These are phyloP conservation scores for Suillus cothurnatus DNA, from an alignment of 768 basidiomycete species.

Conservation along the genomic window DNA sequence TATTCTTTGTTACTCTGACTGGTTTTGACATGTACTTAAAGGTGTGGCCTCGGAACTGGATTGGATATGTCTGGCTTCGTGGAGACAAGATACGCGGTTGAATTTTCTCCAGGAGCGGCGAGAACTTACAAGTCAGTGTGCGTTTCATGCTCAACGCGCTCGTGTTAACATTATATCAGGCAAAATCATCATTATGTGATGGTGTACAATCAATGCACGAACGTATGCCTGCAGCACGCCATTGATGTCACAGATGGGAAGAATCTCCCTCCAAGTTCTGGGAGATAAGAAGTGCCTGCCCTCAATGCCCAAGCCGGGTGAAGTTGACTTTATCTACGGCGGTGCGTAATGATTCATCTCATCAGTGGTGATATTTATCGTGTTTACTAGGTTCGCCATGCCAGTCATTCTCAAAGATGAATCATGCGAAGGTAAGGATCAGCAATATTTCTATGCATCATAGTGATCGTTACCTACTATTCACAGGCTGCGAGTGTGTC, in stretches of 20 bases:
- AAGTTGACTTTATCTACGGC: constrained; percentile 74
- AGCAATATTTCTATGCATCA: background rate
- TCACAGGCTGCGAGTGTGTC: too few species aligned
- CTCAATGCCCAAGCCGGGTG: constrained; percentile 56
- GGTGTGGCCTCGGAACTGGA: constrained; percentile 74
- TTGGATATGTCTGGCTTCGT: constrained; percentile 63
- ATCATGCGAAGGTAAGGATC: constrained; percentile 56
- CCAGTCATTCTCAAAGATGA: constrained; percentile 69
- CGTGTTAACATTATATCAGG: constrained; percentile 37
- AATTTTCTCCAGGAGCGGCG: constrained; percentile 64
- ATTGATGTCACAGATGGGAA: constrained; percentile 49
- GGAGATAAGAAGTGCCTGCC: constrained; percentile 41
- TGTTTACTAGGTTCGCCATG: constrained; percentile 65
- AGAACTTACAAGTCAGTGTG: constrained; percentile 57
- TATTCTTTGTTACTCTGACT: background rate
- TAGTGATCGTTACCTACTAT: too few species aligned
- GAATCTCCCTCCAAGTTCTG: constrained; percentile 43
- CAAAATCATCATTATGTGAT: constrained; percentile 58
- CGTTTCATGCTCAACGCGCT: background rate
- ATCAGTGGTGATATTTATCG: background rate
- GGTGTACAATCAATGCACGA: constrained; percentile 70
- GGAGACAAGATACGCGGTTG: constrained; percentile 69
- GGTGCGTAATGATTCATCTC: constrained; percentile 42
- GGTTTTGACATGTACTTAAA: constrained; percentile 25
- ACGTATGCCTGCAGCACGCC: constrained; percentile 58